Conservation (phyloP, 371 early-diverging fungal genomes). For the Zopfochytrium polystomum region DNA sequence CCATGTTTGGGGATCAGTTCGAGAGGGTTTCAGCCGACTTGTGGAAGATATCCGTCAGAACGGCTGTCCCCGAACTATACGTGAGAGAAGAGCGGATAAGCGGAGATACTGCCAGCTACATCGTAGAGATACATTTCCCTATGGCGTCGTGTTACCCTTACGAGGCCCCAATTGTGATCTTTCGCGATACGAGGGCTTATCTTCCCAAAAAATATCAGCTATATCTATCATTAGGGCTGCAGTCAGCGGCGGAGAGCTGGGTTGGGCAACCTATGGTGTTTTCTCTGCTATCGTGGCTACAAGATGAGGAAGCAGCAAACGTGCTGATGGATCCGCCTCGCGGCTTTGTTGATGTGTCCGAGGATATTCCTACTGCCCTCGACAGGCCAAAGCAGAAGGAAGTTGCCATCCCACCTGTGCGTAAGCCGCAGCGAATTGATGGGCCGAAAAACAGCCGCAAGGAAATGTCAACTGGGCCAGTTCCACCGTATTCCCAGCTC, state of each 20-base stretch:
- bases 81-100: neutral
- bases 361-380: conserved; percentile 1
- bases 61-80: conserved; percentile 9
- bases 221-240: conserved; percentile 14
- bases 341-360: conserved; percentile 3
- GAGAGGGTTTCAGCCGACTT: conserved; percentile 5
- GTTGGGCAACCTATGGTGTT: conserved; percentile 28
- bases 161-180: conserved; percentile 26
- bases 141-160: conserved; percentile 23
- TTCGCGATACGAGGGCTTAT: conserved; percentile 20
- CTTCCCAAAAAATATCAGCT: conserved; percentile 11
- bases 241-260: conserved; percentile 10
- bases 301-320: conserved; percentile 3
- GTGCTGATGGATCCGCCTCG: conserved; percentile 20
- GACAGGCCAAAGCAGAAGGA: too few species aligned
- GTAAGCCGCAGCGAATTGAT: too few species aligned
- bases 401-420: too few species aligned
- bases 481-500: conserved; percentile 17
- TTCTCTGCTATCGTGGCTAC: conserved; percentile 23
- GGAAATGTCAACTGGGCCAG: conserved; percentile 17
- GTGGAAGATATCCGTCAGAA: conserved; percentile 13
- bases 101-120: conserved; percentile 3
- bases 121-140: conserved; percentile 29
- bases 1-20: conserved; percentile 27
- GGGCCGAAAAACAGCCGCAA: neutral